Conservation (phyloP, 1,284 basidiomycete genomes). For the Inonotus obliquus region DNA sequence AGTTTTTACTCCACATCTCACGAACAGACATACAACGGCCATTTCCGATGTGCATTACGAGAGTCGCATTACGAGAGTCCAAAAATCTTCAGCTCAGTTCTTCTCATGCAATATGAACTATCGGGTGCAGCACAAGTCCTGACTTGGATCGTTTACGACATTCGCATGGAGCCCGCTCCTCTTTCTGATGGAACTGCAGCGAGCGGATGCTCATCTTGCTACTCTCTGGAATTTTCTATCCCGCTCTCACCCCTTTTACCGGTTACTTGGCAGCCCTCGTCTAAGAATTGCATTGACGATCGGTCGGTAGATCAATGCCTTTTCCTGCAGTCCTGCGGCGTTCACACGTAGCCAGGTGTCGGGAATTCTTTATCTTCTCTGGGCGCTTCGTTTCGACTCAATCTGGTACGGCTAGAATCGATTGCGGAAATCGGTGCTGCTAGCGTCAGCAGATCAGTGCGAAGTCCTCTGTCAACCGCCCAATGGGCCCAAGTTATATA, state of each 20-base stretch:
- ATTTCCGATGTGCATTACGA: conserved; percentile 2
- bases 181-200: conserved; percentile 7
- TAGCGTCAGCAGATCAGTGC: neutral
- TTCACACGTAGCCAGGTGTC: neutral
- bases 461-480: neutral
- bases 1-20: conserved; percentile 4
- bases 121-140: neutral
- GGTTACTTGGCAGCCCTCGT: neutral
- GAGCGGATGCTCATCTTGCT: neutral
- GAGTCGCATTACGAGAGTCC: neutral
- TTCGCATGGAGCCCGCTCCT: conserved; percentile 1
- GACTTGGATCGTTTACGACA: neutral
- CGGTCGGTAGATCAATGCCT: conserved; percentile 7
- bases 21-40: conserved; percentile 1
- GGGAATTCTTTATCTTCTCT: neutral
- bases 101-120: conserved; percentile 12
- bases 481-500: neutral
- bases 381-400: conserved; percentile 1
- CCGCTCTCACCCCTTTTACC: conserved; percentile 3
- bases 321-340: neutral
- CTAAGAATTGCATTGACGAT: neutral
- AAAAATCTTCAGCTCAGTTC: conserved; percentile 1
- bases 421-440: neutral
- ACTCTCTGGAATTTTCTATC: neutral
- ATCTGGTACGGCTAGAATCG: neutral